phyloP scores from a whole-genome alignment of 2,329 filamentous ascomycete genomes.

The Seiridium unicorne region DNA sequence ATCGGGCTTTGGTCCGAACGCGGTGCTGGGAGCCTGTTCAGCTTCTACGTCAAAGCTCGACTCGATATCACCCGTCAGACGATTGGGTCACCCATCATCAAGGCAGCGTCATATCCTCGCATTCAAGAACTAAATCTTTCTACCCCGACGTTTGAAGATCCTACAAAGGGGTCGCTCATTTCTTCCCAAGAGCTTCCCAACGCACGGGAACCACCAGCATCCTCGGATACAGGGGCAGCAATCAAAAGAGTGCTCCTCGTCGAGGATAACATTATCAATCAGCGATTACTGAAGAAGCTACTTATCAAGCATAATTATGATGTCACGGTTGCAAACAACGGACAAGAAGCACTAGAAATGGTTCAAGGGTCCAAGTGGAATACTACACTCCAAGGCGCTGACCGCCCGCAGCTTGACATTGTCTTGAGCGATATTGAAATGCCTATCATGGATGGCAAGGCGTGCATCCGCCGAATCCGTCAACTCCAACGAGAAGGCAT shows the following conservation, averaged over 20 bases:
- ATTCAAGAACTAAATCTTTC: slow-evolving; percentile 26
- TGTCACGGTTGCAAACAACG: slow-evolving; percentile 63
- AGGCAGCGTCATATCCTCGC: slow-evolving; percentile 26
- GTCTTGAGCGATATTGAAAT: slow-evolving; percentile 82
- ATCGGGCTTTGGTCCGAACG: slow-evolving; percentile 69
- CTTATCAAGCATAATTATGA: slow-evolving; percentile 61
- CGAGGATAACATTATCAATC: slow-evolving; percentile 69
- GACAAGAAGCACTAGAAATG: slow-evolving; percentile 59
- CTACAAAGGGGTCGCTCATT: slow-evolving; percentile 16
- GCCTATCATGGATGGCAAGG: slow-evolving; percentile 81
- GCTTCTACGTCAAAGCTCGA: slow-evolving; percentile 66
- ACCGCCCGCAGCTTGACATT: slow-evolving; percentile 57
- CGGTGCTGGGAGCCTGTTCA: slow-evolving; percentile 71
- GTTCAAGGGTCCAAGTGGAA: slow-evolving; percentile 51
- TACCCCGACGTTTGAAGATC: slow-evolving; percentile 28
- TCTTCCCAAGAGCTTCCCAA: not conserved
- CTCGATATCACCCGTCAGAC: slow-evolving; percentile 40
- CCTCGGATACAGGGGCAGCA: slow-evolving; percentile 27
- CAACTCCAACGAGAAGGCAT: slow-evolving; percentile 62
- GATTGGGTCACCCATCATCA: slow-evolving; percentile 40
- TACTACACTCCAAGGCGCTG: slow-evolving; percentile 47
- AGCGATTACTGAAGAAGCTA: slow-evolving; percentile 61
- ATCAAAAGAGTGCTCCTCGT: slow-evolving; percentile 60
- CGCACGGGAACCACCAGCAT: slow-evolving; percentile 11
- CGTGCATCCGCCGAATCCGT: slow-evolving; percentile 68